Base-by-base conservation (phyloP, 1,284 basidiomycete genomes). In the Macrocystidia cucumis region DNA sequence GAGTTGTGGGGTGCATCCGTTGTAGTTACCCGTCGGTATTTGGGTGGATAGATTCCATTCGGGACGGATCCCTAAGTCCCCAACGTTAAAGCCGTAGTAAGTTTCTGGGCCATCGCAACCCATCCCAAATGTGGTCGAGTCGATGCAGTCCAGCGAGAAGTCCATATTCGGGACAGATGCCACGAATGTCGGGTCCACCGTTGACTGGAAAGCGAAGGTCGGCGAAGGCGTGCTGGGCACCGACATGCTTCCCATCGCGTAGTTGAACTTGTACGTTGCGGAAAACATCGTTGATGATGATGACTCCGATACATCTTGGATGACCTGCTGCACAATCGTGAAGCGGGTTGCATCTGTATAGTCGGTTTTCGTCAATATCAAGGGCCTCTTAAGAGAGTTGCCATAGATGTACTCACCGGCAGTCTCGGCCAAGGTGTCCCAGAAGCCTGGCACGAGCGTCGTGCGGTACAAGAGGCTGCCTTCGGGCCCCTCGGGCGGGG, bases 391-490 rank as follows among this genome's bases (percentile, higher is more conserved):
- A 30, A 17, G 34, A 21, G 5, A 12, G 38, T 16, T 7, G 22
- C 29, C n/a, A 28, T 4, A 27, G 22, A 29, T 9, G 18, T 9
- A 58, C 69, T 38, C 43, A 79, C 79, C 73, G 46, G 63, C 44
- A 37, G 67, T 65, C 40, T 63, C 54, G 33, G 67, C 67, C 33
- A 83, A 60, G 16, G 58, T 66, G 9, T 63, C 53, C 80, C 78
- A 83, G 47, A 68, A 80, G 29, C 58, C 62, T 4, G 79, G 79
- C 2, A 72, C 69, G 17, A 83, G 62, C 1, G 62, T 46, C 3
- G 76, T 76, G 39, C 63, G 69, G 55, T 83, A 80, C 17, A 80
- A 47, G 30, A 65, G 55, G 31, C 60, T 51, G 26, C 57, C 60
- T 22, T 65, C 55, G 29, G 51, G 44, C 34, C 51, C 54, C 13